These are phyloP conservation scores for Silene vulgaris DNA, from an alignment of 179 eudicot genomes.

Conservation along the genomic window DNA sequence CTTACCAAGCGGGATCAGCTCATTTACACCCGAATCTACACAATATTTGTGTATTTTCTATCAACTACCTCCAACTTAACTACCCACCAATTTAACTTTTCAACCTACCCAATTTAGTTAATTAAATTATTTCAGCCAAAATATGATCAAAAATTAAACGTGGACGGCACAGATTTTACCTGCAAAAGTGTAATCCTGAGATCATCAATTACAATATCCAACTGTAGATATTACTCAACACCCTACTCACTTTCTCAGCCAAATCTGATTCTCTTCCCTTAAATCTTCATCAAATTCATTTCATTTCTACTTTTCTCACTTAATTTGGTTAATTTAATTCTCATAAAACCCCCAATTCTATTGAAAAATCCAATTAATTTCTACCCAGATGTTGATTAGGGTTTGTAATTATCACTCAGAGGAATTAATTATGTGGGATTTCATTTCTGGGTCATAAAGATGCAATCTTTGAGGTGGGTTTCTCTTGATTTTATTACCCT, in stretches of 20 bases:
- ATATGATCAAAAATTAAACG: not conserved
- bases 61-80: too few species aligned
- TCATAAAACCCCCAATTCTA: not conserved
- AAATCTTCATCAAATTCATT: not conserved
- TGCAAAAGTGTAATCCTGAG: not conserved
- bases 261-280: conserved; percentile 2
- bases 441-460: conserved; percentile 5
- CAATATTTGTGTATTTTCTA: too few species aligned
- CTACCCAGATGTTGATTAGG: conserved; percentile 15
- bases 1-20: too few species aligned
- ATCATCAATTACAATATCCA: conserved; percentile 1
- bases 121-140: not conserved
- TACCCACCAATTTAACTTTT: too few species aligned
- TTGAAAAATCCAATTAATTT: conserved; percentile 11
- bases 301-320: not conserved
- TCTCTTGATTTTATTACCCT: conserved; percentile 20
- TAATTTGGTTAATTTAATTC: not conserved
- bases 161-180: not conserved
- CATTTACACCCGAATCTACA: too few species aligned
- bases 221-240: conserved; percentile 1
- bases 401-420: conserved; percentile 7
- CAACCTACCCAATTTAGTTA: too few species aligned
- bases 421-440: not conserved
- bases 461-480: conserved; percentile 27
- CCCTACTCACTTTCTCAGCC: not conserved